These are phyloP conservation scores for Volutella citrinella DNA, from an alignment of 2,329 filamentous ascomycete genomes.

Conservation along the genomic window DNA sequence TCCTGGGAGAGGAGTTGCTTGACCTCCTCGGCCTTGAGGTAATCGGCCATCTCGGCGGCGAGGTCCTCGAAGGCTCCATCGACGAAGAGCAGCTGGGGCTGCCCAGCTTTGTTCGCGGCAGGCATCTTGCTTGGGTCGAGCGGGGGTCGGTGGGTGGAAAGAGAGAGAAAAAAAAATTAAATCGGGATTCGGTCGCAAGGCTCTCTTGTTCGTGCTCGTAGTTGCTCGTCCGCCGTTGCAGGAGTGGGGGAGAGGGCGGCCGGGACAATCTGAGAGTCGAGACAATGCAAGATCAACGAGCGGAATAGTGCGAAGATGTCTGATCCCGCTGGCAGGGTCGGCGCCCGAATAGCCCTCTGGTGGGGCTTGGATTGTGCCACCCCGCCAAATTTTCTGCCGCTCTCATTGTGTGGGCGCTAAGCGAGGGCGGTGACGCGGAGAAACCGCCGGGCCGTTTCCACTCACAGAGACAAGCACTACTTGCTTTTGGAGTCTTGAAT, in stretches of 20 bases:
- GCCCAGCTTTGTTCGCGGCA: constrained; percentile 40
- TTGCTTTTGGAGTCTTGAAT: too few species aligned
- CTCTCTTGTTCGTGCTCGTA: too few species aligned
- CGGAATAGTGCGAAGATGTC: constrained; percentile 29
- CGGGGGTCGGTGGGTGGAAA: too few species aligned
- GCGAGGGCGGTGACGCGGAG: constrained; percentile 36
- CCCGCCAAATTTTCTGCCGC: constrained; percentile 40
- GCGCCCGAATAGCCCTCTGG: constrained; percentile 37
- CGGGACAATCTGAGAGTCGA: too few species aligned
- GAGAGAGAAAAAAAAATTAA: too few species aligned
- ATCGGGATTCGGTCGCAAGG: too few species aligned
- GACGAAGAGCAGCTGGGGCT: constrained; percentile 67
- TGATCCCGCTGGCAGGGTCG: constrained; percentile 27
- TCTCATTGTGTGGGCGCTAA: constrained; percentile 38
- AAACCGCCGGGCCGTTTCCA: constrained; percentile 8
- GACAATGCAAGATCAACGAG: constrained; percentile 27
- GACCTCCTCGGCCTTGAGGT: constrained; percentile 80
- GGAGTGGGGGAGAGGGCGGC: too few species aligned
- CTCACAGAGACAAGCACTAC: not conserved
- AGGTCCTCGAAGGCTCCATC: constrained; percentile 94
- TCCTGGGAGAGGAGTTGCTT: constrained; percentile 71
- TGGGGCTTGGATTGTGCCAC: constrained; percentile 31
- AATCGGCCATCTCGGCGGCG: constrained; percentile 89
- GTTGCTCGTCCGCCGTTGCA: not conserved
- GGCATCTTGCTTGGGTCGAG: constrained; percentile 22